A percentile compares a stretch with the other conserved stretches of the same genome.
Conservation (phyloP, 1,284 basidiomycete species). For the Kwoniella shivajii region DNA sequence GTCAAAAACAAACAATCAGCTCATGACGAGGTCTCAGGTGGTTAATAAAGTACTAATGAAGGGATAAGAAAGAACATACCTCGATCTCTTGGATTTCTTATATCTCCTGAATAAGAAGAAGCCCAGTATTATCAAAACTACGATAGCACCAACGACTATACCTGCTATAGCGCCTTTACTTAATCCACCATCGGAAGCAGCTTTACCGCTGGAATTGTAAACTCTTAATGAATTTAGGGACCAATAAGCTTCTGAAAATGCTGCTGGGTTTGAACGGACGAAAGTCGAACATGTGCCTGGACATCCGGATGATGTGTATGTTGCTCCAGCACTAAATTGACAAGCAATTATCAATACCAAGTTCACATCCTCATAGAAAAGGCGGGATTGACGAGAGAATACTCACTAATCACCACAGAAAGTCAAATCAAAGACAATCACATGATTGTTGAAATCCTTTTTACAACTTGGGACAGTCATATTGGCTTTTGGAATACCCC, state of each 20-base stretch:
- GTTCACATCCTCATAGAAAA: too few species aligned
- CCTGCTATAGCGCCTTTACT: conserved; percentile 34
- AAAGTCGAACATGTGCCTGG: conserved; percentile 39
- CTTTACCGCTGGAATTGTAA: conserved; percentile 55
- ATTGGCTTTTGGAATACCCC: conserved; percentile 43
- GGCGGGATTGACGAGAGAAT: neutral
- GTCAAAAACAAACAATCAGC: neutral
- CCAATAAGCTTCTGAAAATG: conserved; percentile 66
- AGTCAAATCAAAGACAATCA: conserved; percentile 51
- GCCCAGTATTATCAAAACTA: conserved; percentile 13
- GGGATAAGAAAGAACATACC: conserved; percentile 12
- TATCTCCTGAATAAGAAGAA: conserved; percentile 17
- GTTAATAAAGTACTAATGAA: too few species aligned
- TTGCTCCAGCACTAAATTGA: conserved; percentile 27
- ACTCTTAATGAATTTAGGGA: conserved; percentile 63
- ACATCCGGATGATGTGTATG: conserved; percentile 41
- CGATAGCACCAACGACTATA: conserved; percentile 34
- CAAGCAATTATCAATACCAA: neutral
- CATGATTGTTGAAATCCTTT: conserved; percentile 44
- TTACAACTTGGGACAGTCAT: conserved; percentile 41
- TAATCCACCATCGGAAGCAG: conserved; percentile 16
- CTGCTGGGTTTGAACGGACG: conserved; percentile 61
- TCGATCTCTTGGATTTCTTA: conserved; percentile 5
- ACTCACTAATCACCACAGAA: conserved; percentile 52
- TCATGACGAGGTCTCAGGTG: too few species aligned